Base-by-base conservation (phyloP, 2,329 filamentous ascomycete species). In the Teratosphaeria zuluensis region DNA sequence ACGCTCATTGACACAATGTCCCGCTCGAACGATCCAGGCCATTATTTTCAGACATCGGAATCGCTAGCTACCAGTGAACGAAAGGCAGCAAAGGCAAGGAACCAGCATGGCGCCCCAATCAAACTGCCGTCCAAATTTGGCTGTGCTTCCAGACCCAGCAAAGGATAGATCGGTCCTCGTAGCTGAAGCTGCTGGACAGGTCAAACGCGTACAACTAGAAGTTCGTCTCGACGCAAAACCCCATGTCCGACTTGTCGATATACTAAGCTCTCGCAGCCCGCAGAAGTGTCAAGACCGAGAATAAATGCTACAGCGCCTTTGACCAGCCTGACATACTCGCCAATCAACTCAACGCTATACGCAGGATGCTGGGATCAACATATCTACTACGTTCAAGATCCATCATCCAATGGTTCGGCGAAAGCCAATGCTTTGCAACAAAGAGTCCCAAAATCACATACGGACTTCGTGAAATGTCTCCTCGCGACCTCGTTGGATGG, bases 351-450 rank as follows among this genome's bases (percentile, higher is more conserved):
- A 55, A 87, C 81, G 1, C 70, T 96, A 11, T 96, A 90, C 72
- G 90, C 90, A 28, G 92, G 92, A 35, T 94, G 87, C 60, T 99
- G 94, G 94, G 92, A 99, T 75, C 96, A 95, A 76, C 81, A 84
- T 21, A 82, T 97, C 59, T 96, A 91, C 86, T 88, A 87, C 33
- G 96, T 8, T 48, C 42, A 48, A 48, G 19, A 5, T 8, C 90
- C 88, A 81, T 89, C 66, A 76, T 87, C 33, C 38, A 61, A 4
- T 28, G 7, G 19, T 21, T 9, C 8, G 14, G 28, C 6, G 28
- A 32, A n/a, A n/a, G 24, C 52, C 9, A 16, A 9, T 6, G 12
- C 16, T 14, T 31, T 31, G 48, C 48, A 21, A 52, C 19, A 19
- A 11, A 52, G 48, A n/a, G 11, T 30, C 19, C 9, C 48, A 6